Percentiles rank a stretch among this genome's conserved stretches.
Evolutionary conservation across 1,139 yeast genomes (phyloP).

Genomic region (Diutina siamensis): DNA sequence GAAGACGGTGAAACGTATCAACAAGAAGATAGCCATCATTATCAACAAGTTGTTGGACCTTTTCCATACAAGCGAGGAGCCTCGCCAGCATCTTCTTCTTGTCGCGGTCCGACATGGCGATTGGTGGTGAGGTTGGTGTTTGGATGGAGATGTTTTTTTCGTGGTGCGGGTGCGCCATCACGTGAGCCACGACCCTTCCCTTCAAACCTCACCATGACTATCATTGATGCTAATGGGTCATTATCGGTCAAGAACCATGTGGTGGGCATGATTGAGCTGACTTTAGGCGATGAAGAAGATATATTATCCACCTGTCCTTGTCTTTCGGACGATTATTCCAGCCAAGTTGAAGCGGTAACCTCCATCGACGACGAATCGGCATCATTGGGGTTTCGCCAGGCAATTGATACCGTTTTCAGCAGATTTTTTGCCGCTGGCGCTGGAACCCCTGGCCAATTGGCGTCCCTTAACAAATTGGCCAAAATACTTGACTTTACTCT

Average conservation of each 20-base stretch:
- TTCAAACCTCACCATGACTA: too few species aligned
- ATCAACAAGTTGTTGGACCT: constrained; percentile 34
- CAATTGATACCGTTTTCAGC: neutral
- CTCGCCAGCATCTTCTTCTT: constrained; percentile 28
- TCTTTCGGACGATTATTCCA: too few species aligned
- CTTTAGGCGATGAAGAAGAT: too few species aligned
- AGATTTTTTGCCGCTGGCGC: neutral
- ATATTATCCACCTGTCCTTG: too few species aligned
- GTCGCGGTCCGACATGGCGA: neutral
- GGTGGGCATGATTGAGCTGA: too few species aligned
- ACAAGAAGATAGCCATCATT: constrained; percentile 28
- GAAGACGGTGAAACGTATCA: constrained; percentile 41
- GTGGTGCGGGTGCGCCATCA: too few species aligned
- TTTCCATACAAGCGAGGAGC: constrained; percentile 28
- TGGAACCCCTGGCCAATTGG: neutral
- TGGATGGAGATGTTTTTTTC: neutral
- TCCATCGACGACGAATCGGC: neutral
- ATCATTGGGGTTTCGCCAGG: neutral
- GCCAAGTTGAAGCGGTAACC: too few species aligned
- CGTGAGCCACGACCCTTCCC: too few species aligned
- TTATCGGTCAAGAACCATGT: too few species aligned
- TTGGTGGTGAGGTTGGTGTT: neutral
- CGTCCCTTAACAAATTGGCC: neutral
- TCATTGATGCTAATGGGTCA: too few species aligned
- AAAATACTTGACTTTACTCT: neutral